Base-by-base conservation (phyloP, 768 basidiomycete species). In the Leccinum longicurvipes region DNA sequence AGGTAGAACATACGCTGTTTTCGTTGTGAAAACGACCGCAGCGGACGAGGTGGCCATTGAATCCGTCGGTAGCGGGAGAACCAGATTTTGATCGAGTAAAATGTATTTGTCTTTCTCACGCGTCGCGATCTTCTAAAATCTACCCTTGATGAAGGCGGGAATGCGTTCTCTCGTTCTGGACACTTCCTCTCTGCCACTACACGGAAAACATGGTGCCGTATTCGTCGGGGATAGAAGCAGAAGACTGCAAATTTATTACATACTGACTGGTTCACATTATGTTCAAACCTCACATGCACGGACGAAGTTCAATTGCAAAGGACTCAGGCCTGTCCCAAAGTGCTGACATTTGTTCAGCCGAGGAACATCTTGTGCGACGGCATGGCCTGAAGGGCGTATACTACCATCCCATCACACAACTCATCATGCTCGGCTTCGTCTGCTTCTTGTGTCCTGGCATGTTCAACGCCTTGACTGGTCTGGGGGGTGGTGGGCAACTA, bases 401-500 rank as follows among this genome's bases (percentile, higher is more conserved):
- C 67, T 79, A 80, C 60, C 76, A 85, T 61, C 80, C 83, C 19
- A 63, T 76, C 55, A 82, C 80, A 0, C 84, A 87, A 69, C 76
- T 76, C 2, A 67, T 85, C 55, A 77, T 90, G 76, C 77, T 89
- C 47, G 87, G 85, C 44, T 77, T 89, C 47, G 82, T 88, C 47
- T 87, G 87, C 41, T 79, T 80, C 66, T 70, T 79, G 65, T 73
- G 72, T 56, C 70, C 70, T 71, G 87, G 89, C 47, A 77, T 90
- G 47, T 91, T 88, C 74, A 90, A 91, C 63, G 83, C 87, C 8
- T 73, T 90, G 63, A 88, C 83, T 53, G 87, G 89, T 32, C 76
- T 93, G 50, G 90, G 91, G 3, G 88, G 79, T 42, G 89, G 87
- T 46, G 91, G 91, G 0, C 86, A 87, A 70, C 63, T 88, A 36